These are phyloP conservation scores for Sanghuangporus weigelae DNA, from an alignment of 1,284 basidiomycete genomes.

Conservation along the genomic window DNA sequence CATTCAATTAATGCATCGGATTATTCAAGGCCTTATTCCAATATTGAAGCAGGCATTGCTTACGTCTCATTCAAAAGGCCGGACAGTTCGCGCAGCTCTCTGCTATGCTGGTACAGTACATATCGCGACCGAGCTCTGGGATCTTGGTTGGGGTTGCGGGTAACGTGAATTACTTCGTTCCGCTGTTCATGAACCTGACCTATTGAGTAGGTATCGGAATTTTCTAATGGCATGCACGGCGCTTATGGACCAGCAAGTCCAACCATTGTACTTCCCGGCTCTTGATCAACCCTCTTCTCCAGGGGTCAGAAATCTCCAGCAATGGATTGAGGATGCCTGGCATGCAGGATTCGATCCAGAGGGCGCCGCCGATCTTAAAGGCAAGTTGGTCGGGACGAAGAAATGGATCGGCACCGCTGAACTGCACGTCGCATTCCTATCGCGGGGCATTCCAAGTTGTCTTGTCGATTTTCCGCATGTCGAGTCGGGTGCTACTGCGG, in stretches of 20 bases:
- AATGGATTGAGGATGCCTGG: conserved; percentile 81
- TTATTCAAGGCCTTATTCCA: conserved; percentile 57
- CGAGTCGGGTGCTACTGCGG: conserved; percentile 33
- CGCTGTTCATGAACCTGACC: not conserved
- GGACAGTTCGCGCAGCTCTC: conserved; percentile 56
- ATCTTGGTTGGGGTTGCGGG: conserved; percentile 72
- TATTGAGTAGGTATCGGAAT: conserved; percentile 68
- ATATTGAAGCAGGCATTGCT: conserved; percentile 54
- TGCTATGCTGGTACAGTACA: conserved; percentile 61
- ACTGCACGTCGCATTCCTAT: conserved; percentile 63
- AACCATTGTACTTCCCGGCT: conserved; percentile 55
- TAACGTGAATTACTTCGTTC: conserved; percentile 23
- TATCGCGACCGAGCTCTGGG: conserved; percentile 53
- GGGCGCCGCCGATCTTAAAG: conserved; percentile 57
- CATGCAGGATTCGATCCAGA: conserved; percentile 62
- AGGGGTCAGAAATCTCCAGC: conserved; percentile 68
- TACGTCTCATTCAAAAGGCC: conserved; percentile 45
- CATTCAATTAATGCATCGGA: not conserved
- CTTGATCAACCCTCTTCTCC: conserved; percentile 55
- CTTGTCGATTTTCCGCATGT: conserved; percentile 53
- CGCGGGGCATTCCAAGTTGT: conserved; percentile 67
- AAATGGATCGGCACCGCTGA: conserved; percentile 81
- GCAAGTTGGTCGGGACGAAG: conserved; percentile 52
- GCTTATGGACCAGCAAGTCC: conserved; percentile 57
- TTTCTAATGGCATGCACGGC: conserved; percentile 77